Evolutionary conservation across 257 asterid genomes (phyloP).

Genomic region (Knoxia roxburghii): DNA sequence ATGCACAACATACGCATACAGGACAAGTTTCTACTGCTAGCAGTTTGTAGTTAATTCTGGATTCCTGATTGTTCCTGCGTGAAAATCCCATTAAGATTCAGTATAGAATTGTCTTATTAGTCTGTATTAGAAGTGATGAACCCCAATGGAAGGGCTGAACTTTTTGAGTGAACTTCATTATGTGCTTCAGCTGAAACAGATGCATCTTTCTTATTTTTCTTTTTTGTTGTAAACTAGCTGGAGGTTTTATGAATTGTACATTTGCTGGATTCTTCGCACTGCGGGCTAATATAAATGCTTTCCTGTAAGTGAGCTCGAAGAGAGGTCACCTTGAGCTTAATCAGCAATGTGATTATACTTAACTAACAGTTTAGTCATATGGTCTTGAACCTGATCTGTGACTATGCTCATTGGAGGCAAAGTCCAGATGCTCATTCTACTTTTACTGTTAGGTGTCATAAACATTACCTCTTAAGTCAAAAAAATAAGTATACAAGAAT

Average conservation of each 20-base stretch:
- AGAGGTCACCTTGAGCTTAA: background rate
- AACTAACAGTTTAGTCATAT: background rate
- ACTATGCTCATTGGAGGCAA: background rate
- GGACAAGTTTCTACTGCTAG: background rate
- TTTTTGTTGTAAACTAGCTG: background rate
- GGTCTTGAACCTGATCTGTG: background rate
- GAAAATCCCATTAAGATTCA: background rate
- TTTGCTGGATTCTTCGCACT: background rate
- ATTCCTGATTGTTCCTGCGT: background rate
- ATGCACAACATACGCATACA: background rate
- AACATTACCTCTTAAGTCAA: background rate
- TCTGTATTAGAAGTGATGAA: conserved; percentile 3
- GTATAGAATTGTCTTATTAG: background rate
- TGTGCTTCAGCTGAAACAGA: background rate
- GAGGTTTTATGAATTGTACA: background rate
- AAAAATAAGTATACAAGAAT: background rate
- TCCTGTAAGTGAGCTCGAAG: background rate
- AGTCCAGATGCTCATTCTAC: background rate
- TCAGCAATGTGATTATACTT: too few species aligned
- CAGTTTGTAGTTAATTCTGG: background rate
- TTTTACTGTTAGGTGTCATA: background rate
- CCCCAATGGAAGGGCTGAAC: background rate
- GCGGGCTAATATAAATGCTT: background rate
- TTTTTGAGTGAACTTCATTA: background rate
- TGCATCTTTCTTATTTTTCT: background rate